Percentiles rank a stretch among this genome's conserved stretches.
phyloP scores from a whole-genome alignment of 2,329 filamentous ascomycete genomes.

The Beauveria sp. region DNA sequence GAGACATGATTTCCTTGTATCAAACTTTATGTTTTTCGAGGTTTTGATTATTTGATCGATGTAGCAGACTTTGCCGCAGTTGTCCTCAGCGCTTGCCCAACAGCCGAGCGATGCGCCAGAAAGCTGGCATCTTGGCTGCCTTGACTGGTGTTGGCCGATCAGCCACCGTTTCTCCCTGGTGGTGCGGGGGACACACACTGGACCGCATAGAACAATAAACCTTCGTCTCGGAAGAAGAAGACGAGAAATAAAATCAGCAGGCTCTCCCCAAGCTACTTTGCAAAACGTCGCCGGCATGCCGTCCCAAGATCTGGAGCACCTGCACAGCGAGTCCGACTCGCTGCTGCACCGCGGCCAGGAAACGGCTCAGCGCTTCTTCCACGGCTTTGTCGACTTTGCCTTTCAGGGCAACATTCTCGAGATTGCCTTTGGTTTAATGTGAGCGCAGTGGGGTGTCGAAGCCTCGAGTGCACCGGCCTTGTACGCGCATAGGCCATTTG shows the following conservation, averaged over 20 bases:
- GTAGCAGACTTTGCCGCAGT: background rate
- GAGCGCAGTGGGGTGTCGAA: conserved; percentile 23
- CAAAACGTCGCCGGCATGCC: conserved; percentile 18
- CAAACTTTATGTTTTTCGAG: background rate
- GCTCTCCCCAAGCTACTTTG: background rate
- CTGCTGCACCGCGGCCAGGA: conserved; percentile 41
- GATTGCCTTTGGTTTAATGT: conserved; percentile 71
- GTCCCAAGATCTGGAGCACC: conserved; percentile 29
- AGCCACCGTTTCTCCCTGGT: background rate
- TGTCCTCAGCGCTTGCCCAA: too few relatives aligned
- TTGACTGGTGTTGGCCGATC: background rate
- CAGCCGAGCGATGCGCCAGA: too few relatives aligned
- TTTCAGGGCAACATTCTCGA: conserved; percentile 68
- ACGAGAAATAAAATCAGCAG: background rate
- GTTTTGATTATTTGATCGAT: background rate
- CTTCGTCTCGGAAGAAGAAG: background rate
- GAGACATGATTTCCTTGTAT: background rate
- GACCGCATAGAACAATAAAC: background rate
- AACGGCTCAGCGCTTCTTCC: conserved; percentile 44
- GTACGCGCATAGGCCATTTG: background rate
- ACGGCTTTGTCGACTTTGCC: conserved; percentile 64
- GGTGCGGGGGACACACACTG: background rate
- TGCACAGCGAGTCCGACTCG: conserved; percentile 24
- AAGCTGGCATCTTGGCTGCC: background rate
- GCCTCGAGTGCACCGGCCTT: background rate